Base-by-base conservation (phyloP, 345 rosid genomes). In the Rhizophora apiculata region DNA sequence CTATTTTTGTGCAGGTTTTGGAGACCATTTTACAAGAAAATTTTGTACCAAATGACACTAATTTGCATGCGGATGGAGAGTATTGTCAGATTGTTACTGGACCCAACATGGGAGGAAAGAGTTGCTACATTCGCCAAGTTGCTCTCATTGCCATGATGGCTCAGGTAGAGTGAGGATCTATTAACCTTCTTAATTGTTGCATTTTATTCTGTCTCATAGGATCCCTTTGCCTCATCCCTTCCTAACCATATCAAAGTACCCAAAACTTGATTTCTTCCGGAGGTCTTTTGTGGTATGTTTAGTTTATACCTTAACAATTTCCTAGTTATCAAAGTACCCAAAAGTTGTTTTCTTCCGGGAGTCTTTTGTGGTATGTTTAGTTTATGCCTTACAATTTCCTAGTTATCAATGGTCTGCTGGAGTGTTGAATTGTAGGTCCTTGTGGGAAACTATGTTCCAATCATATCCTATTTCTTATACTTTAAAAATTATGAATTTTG, bases 81-180 rank as follows among this genome's bases (percentile, higher is more conserved):
- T 79, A 69, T 69, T 94, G 97, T 67, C 98, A 94, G 85, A 91
- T 94, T 60, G 82, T 94, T 67, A 91, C 97, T 0, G 97, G 97
- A 69, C 98, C 98, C 58, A 94, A 94, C 80, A 94, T 94, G 98
- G 98, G 97, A 30, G 98, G 97, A 60, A 94, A 94, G 87, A 91
- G 96, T 80, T 94, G 98, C 79, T 94, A 94, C 77, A 88, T 94
- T 73, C 98, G 96, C 62, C 98, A 94, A 78, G 98, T 94, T 84
- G 96, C 96, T 72, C 83, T 94, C 60, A 87, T 91, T 72, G 72
- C 84, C 67, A 67, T 94, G 29, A 94, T 94, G 98, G 98, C 98
- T 79, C 98, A 94, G 95, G 98, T 93, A 73, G 7, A 54, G 4
- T 30, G 29, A 8, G 30, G 24, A 8, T 63, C 62, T 66, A 51